Conservation (phyloP, 768 basidiomycete genomes). For the Boletus pseudopeckii region DNA sequence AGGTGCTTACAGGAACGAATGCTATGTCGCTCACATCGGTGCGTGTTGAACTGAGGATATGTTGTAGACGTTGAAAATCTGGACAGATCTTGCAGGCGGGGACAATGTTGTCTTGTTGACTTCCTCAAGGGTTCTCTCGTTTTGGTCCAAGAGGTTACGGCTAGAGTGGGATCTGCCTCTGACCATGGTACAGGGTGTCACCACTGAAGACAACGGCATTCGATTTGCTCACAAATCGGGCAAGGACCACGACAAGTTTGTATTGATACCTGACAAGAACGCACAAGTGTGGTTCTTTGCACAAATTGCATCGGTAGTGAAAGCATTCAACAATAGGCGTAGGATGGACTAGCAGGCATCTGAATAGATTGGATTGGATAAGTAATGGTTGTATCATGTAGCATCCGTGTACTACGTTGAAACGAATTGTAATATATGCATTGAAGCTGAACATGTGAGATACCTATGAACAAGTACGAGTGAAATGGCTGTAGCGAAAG, state of each 20-base stretch:
- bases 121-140: conserved; percentile 70
- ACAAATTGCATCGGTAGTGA: conserved; percentile 72
- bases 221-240: conserved; percentile 80
- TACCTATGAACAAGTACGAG: conserved; percentile 26
- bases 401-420: conserved; percentile 24
- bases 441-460: conserved; percentile 22
- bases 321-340: conserved; percentile 67
- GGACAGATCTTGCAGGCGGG: conserved; percentile 66
- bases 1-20: conserved; percentile 79
- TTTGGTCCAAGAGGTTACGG: conserved; percentile 80
- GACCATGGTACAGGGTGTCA: conserved; percentile 80
- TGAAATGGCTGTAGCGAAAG: conserved; percentile 15
- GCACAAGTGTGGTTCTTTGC: conserved; percentile 80
- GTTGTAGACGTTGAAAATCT: conserved; percentile 8
- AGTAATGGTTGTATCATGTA: conserved; percentile 21
- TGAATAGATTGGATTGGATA: conserved; percentile 16
- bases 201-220: conserved; percentile 88
- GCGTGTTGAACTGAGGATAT: conserved; percentile 24
- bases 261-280: conserved; percentile 69
- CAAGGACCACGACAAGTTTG: conserved; percentile 70
- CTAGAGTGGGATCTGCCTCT: conserved; percentile 93
- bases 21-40: conserved; percentile 93
- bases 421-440: conserved; percentile 25
- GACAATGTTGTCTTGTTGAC: conserved; percentile 84
- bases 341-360: conserved; percentile 54